A percentile compares a stretch with the other conserved stretches of the same genome.
Conservation (phyloP, 192 early-diverging fungal genomes). For the Pecoramyces ruminantium region DNA sequence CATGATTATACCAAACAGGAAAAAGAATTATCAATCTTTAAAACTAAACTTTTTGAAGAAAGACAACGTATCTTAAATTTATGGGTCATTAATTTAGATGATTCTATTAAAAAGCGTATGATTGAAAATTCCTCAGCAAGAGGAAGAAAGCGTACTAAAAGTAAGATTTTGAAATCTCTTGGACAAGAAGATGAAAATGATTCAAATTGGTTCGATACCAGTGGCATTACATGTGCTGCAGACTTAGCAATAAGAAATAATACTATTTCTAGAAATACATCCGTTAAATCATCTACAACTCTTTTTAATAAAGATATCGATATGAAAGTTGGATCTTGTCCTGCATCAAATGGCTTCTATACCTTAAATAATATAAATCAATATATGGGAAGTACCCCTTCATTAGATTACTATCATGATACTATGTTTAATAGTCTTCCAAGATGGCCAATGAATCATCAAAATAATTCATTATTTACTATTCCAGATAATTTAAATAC, state of each 20-base stretch:
- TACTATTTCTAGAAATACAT: neutral
- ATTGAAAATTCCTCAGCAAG: neutral
- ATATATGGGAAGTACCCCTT: neutral
- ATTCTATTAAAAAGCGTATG: neutral
- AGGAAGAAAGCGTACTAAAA: neutral
- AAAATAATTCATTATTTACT: neutral
- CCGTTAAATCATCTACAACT: neutral
- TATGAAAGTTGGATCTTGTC: neutral
- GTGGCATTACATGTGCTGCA: neutral
- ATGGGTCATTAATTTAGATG: neutral
- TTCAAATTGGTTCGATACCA: neutral
- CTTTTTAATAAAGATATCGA: neutral
- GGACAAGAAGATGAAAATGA: neutral
- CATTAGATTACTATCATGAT: neutral
- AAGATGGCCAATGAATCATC: neutral
- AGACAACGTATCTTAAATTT: neutral
- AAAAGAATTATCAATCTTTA: neutral
- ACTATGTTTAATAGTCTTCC: neutral
- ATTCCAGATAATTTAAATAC: neutral
- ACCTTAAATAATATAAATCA: neutral
- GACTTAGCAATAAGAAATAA: neutral
- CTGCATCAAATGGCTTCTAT: neutral
- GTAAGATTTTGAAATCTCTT: neutral
- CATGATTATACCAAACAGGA: neutral
- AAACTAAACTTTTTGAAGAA: neutral